phyloP scores from a whole-genome alignment of 179 eudicot genomes.

The Gypsophila paniculata region DNA sequence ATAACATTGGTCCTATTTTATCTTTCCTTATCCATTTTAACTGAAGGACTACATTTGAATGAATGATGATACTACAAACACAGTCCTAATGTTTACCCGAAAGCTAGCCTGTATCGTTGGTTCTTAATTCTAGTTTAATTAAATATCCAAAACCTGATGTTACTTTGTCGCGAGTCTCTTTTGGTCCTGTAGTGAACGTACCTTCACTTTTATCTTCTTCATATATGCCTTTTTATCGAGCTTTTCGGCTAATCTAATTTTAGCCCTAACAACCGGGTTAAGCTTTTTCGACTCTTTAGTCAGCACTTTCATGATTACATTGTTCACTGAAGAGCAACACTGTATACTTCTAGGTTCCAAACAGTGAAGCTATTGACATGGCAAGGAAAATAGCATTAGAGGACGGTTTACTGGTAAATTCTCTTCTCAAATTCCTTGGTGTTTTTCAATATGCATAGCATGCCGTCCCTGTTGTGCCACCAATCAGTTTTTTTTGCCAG shows the following conservation, averaged over 20 bases:
- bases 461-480: neutral
- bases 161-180: neutral
- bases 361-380: constrained; percentile 61
- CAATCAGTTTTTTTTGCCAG: neutral
- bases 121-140: neutral
- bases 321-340: constrained; percentile 1
- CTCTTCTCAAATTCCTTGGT: neutral
- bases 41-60: too few species aligned
- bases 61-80: neutral
- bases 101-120: too few species aligned
- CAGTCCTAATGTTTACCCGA: neutral
- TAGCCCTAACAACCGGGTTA: neutral
- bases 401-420: constrained; percentile 68
- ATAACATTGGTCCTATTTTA: too few species aligned
- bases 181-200: neutral
- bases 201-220: too few species aligned
- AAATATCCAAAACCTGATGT: neutral
- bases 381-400: constrained; percentile 57
- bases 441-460: neutral
- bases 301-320: neutral
- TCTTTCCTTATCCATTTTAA: too few species aligned
- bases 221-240: too few species aligned
- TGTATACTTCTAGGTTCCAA: constrained; percentile 42
- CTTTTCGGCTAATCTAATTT: too few species aligned
- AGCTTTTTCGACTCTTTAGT: neutral